These are phyloP conservation scores for Ajuga reptans DNA, from an alignment of 305 asterid genomes.

Conservation along the genomic window DNA sequence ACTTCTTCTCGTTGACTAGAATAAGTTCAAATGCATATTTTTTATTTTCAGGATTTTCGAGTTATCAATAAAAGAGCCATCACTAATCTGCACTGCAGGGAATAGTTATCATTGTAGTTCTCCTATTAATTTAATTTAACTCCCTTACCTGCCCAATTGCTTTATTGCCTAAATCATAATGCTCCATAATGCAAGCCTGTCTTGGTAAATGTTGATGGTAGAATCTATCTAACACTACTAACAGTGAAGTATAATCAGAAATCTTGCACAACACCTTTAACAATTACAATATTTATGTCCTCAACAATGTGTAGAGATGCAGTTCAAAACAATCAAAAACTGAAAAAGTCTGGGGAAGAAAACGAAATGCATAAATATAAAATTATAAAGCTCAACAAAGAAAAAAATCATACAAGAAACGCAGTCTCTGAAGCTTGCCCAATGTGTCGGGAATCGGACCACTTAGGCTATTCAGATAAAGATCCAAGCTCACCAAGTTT, in stretches of 20 bases:
- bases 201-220: not conserved
- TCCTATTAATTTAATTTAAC: not conserved
- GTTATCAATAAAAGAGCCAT: not conserved
- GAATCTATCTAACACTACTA: not conserved
- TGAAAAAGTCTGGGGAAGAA: constrained; percentile 4
- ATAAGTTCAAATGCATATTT: not conserved
- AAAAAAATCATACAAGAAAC: constrained; percentile 70
- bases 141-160: not conserved
- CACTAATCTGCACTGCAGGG: not conserved
- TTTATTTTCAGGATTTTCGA: not conserved
- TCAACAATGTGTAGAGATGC: constrained; percentile 2
- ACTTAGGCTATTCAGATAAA: constrained; percentile 62
- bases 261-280: not conserved
- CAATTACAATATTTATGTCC: not conserved
- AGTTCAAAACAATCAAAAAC: not conserved
- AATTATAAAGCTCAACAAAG: constrained; percentile 14
- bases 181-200: not conserved
- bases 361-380: not conserved
- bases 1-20: not conserved
- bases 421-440: constrained; percentile 73
- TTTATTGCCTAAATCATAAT: not conserved
- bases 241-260: not conserved
- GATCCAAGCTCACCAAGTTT: constrained; percentile 94
- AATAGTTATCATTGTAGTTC: not conserved
- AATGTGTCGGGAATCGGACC: constrained; percentile 74